phyloP scores from a whole-genome alignment of 148 eudicot genomes.

The Rhododendron henanense region DNA sequence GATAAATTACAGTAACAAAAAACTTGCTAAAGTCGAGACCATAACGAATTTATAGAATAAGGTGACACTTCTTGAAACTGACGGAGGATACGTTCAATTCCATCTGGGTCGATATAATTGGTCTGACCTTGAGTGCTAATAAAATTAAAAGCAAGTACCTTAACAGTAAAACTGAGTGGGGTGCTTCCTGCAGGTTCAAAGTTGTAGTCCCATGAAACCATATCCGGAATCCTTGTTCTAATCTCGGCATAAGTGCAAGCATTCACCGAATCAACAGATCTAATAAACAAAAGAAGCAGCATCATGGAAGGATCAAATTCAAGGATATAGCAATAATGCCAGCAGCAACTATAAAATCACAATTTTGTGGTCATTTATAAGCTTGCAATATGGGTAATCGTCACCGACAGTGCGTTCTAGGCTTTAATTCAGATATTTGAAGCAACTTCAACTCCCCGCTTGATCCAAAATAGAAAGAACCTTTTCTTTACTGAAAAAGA shows the following conservation, averaged over 20 bases:
- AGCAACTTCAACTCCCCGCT: not conserved
- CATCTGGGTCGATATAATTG: not conserved
- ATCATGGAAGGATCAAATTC: not conserved
- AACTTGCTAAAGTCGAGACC: not conserved
- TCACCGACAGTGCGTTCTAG: not conserved
- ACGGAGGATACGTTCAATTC: not conserved
- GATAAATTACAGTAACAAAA: not conserved
- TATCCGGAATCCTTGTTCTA: conserved; percentile 91
- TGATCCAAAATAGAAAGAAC: not conserved
- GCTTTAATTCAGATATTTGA: conserved; percentile 4
- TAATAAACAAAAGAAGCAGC: conserved; percentile 20
- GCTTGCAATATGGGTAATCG: not conserved
- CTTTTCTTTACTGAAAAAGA: not conserved
- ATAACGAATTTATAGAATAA: not conserved
- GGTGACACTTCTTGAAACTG: not conserved
- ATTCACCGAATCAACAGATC: conserved; percentile 78
- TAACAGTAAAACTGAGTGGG: conserved; percentile 87
- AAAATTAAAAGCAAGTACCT: conserved; percentile 39
- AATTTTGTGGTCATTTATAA: not conserved
- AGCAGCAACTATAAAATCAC: not conserved
- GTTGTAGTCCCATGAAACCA: conserved; percentile 89
- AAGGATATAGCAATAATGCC: not conserved
- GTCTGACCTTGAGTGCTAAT: not conserved
- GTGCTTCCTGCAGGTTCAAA: conserved; percentile 91
- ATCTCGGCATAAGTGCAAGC: conserved; percentile 93